Base-by-base conservation (phyloP, 129 eudicot genomes). In the Oenanthe sinensis region DNA sequence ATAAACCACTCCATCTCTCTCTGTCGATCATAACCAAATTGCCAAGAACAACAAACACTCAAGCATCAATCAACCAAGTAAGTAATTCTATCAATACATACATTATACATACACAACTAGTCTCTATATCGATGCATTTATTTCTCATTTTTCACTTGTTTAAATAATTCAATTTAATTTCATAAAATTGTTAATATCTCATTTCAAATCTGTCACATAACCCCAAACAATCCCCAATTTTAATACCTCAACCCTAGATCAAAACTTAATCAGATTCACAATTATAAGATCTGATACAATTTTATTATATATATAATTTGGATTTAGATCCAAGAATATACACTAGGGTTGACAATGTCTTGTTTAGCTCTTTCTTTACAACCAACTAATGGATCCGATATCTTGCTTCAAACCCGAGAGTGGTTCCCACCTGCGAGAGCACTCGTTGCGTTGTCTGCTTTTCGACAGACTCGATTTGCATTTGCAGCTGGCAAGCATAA, bases 361-460 rank as follows among this genome's bases (percentile, higher is more conserved):
- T 95, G 98, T 78, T 81, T 95, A 82, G 98, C 98, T 37, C 83
- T 95, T 19, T 86, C 98, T 5, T 90, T 95, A 12, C 98, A 95
- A 79, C 98, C 98, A 30, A 74, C 96, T 0, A 91, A 88, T 46
- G 98, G 98, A 77, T 89, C 98, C 79, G 97, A 95, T 77, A 85
- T 91, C 75, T 81, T 95, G 37, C 96, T 95, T 79, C 98, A 95
- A 77, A 91, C 98, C 69, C 98, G 98, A 37, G 98, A 95, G 80
- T 95, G 98, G 98, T 91, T 95, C 78, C 97, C 98, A 2, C 98
- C 98, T 4, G 88, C 97, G 16, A 90, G 98, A 50, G 97, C 98
- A 49, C 89, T 95, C 19, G 88, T 90, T 26, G 98, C 98, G 14
- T 92, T 95, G 19, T 89, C 98, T 19, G 87, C 96, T 65, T 95